Base-by-base conservation (phyloP, 202 grass and related monocot species). In the Zoysia matrella region DNA sequence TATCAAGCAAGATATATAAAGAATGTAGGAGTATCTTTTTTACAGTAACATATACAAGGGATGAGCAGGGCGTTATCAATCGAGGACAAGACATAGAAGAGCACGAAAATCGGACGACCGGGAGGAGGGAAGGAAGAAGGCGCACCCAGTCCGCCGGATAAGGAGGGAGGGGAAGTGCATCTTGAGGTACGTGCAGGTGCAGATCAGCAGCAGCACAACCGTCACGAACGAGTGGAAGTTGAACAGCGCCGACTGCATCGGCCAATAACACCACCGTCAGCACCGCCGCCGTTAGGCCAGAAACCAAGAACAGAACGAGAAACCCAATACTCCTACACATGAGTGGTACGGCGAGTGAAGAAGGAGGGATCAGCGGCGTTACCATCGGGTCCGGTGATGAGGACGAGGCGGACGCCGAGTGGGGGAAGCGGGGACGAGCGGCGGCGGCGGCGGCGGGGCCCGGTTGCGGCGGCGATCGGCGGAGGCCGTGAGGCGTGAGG, bases 201-300 rank as follows among this genome's bases (percentile, higher is more conserved):
- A 95, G 90, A 92, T 88, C 82, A 92, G 79, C 51, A 95, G 76
- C 62, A 95, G 80, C 60, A 95, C 85, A 61, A 92, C 93, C 39
- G 76, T 95, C 56, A 95, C 75, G 67, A 95, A 95, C 14, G 93
- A 95, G 71, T 95, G 89, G 76, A 95, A 95, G 82, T 95, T 92
- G 81, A 95, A 95, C 49, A 95, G 79, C 85, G 89, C 89, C 76
- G 92, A 95, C 92, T 95, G 75, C 51, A 73, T 47, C 58, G 58
- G 36, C 40, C 66, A 15, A 46, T 11, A 78, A 63, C 54, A 9
- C 8, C 18, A 2, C 58, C 58, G 43, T 48, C 30, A 36, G 30
- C 30, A 36, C 30, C 60, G 13, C 61, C 71, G 16, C 4, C 16
- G 6, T 56, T 60, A 56, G 50, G 7, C 8, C n/a, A 42, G 41